These are phyloP conservation scores for Ambrosiella cleistominuta DNA, from an alignment of 2,329 filamentous ascomycete genomes.

Conservation along the genomic window DNA sequence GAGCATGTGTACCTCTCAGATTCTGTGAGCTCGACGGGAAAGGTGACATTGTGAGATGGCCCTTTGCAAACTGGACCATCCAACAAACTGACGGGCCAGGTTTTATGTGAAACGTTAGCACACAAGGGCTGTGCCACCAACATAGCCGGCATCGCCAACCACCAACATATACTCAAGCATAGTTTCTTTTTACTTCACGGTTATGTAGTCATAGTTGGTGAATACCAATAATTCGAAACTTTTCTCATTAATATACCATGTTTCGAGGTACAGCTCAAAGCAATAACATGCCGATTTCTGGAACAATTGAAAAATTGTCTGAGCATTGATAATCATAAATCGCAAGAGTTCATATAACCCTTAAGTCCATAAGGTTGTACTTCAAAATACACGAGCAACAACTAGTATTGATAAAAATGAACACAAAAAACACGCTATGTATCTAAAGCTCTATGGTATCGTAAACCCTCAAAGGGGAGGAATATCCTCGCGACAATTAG, in stretches of 20 bases:
- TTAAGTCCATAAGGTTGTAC: too few relatives aligned
- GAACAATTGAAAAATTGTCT: conserved; percentile 9
- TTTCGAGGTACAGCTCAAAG: background rate
- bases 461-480: conserved; percentile 49
- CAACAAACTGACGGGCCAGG: too few relatives aligned
- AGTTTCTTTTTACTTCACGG: background rate
- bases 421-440: conserved; percentile 1
- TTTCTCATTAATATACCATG: background rate
- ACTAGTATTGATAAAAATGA: background rate
- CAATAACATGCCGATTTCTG: background rate
- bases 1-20: too few relatives aligned
- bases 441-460: background rate
- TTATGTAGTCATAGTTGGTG: background rate
- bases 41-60: too few relatives aligned
- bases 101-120: too few relatives aligned
- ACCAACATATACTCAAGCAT: too few relatives aligned
- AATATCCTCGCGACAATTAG: conserved; percentile 79
- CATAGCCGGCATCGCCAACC: too few relatives aligned
- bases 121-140: too few relatives aligned
- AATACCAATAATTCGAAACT: too few relatives aligned
- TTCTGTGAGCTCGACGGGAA: too few relatives aligned
- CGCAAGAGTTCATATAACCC: too few relatives aligned
- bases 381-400: background rate
- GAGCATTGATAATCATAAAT: background rate
- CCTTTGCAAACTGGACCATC: too few relatives aligned